Evolutionary conservation across 2,329 filamentous ascomycete genomes (phyloP).

Genomic region (Exophiala dermatitidis): DNA sequence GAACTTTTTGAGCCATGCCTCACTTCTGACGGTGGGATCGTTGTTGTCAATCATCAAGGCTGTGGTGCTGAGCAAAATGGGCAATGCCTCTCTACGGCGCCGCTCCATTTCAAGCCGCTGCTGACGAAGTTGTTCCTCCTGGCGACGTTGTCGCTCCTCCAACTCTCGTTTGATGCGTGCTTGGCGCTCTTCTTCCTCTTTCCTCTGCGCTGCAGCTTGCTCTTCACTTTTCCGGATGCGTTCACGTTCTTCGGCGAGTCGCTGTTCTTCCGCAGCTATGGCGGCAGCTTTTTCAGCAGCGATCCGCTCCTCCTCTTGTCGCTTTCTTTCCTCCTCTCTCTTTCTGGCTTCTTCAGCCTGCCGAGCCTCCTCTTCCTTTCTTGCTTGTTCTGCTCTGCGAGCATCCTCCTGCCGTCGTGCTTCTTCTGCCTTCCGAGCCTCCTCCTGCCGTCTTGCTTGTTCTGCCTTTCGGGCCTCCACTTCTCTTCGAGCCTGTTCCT

Average conservation of each 20-base stretch:
- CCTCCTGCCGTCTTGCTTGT: neutral
- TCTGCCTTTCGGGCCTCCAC: conserved; percentile 1
- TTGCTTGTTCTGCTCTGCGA: conserved; percentile 11
- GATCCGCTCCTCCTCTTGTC: conserved; percentile 13
- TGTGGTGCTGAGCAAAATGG: conserved; percentile 39
- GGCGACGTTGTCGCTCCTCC: conserved; percentile 38
- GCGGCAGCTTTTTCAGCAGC: conserved; percentile 22
- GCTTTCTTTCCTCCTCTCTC: conserved; percentile 8
- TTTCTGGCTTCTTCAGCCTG: conserved; percentile 12
- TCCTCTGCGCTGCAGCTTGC: conserved; percentile 32
- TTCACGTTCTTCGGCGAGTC: conserved; percentile 17
- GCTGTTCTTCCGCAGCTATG: conserved; percentile 4
- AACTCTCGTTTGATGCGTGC: conserved; percentile 31
- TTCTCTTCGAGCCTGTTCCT: conserved; percentile 10
- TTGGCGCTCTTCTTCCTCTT: conserved; percentile 42
- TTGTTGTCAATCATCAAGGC: conserved; percentile 41
- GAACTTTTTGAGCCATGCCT: conserved; percentile 40
- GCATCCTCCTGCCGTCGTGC: conserved; percentile 8
- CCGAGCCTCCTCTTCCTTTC: conserved; percentile 5
- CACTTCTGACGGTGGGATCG: conserved; percentile 37
- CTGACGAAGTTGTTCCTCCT: conserved; percentile 37
- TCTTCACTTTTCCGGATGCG: conserved; percentile 28
- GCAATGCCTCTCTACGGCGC: conserved; percentile 41
- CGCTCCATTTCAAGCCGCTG: conserved; percentile 41
- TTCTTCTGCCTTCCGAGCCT: neutral